phyloP scores from a whole-genome alignment of 106 monocot genomes.

The Phalaenopsis equestris region DNA sequence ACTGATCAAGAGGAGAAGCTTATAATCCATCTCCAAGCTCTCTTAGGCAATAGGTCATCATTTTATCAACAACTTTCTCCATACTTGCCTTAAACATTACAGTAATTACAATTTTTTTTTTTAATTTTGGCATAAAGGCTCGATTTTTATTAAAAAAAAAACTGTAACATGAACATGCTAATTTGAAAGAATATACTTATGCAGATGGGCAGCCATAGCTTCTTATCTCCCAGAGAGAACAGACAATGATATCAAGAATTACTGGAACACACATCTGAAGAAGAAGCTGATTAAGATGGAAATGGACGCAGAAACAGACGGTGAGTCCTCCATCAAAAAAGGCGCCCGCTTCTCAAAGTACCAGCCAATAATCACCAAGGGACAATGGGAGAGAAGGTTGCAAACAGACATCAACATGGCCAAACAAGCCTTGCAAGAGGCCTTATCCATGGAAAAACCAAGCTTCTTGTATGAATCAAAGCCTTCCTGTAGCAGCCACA shows the following conservation, averaged over 20 bases:
- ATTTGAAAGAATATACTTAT: neutral
- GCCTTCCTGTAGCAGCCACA: neutral
- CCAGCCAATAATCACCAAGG: constrained; percentile 6
- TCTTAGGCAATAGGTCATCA: constrained; percentile 60
- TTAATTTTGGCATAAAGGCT: too few relatives aligned
- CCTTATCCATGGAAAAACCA: constrained; percentile 2
- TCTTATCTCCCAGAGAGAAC: constrained; percentile 5
- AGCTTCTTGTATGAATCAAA: neutral
- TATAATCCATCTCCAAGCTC: constrained; percentile 69
- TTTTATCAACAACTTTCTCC: neutral
- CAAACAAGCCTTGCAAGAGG: constrained; percentile 14
- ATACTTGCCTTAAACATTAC: neutral
- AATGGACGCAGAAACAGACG: neutral
- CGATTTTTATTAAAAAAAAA: too few relatives aligned
- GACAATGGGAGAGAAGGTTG: constrained; percentile 21
- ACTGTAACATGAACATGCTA: too few relatives aligned
- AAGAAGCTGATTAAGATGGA: constrained; percentile 3
- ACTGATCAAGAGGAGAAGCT: constrained; percentile 68
- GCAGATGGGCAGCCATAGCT: constrained; percentile 12
- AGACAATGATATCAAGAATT: constrained; percentile 5
- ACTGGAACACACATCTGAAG: constrained; percentile 9
- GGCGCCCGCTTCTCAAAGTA: neutral
- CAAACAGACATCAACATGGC: constrained; percentile 21
- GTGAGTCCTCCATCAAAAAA: neutral
- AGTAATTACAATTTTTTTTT: too few relatives aligned